Base-by-base conservation (phyloP, 371 early-diverging fungal species). In the Mortierella sp. region DNA sequence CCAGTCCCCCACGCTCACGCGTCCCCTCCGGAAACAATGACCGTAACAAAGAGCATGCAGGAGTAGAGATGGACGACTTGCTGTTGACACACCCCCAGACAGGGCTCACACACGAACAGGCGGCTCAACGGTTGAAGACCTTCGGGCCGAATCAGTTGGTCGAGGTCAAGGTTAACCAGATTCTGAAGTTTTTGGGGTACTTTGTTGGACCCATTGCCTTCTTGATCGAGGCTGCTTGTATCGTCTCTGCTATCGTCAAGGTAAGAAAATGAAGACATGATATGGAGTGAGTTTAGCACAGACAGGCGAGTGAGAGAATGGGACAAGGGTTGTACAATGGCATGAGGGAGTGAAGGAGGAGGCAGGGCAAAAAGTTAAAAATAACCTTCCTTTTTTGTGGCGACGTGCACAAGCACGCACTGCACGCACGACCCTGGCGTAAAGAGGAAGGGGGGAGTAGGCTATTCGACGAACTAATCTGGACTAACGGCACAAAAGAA, bases 111-210 rank as follows among this genome's bases (percentile, higher is more conserved):
- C 50, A 76, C 29, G 85, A 79, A 39, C 89, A 90, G 69, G 90
- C 86, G 7, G 81, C 79, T 1, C 85, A 86, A 69, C 88, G 91
- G 43, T 72, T 86, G 1, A 76, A 68, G n/a, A 74, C 79, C 64
- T 90, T 90, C 76, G 91, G 91, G 58, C 66, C 66, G 2, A 90
- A 90, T 68, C 89, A 90, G 75, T 73, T 94, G 64, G 84, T 90
- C 10, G 95, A 95, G 81, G 87, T 88, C 70, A 91, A 90, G 80
- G 86, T 85, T 58, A 93, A 89, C 85, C 92, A 92, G 31, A 44
- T 94, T 70, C 80, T 93, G 65, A 94, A 94, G 86, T 95, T 95
- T 82, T 84, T 94, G 26, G 83, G 89, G 14, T 95, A 93, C 87
- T 95, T 95, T 80, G 85, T 86, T 0, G 94, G 94, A 39, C 87